Evolutionary conservation across 2,329 filamentous ascomycete genomes (phyloP).

Genomic region (Monosporascus sp.): DNA sequence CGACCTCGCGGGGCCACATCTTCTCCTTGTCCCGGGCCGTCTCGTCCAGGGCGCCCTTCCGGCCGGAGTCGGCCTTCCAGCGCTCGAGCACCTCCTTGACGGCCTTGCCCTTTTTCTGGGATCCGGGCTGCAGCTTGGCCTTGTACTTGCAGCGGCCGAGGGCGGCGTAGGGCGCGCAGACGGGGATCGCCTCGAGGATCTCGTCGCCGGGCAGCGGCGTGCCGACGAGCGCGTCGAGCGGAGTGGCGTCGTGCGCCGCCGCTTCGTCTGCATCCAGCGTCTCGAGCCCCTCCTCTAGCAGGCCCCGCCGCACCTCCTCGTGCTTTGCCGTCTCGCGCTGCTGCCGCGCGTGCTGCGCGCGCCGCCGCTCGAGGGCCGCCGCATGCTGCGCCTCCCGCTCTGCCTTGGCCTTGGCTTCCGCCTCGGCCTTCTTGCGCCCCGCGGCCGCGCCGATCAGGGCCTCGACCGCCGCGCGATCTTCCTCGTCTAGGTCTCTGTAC

Average conservation of each 20-base stretch:
- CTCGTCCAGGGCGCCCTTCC: constrained; percentile 59
- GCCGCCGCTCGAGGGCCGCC: constrained; percentile 67
- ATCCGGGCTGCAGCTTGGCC: constrained; percentile 86
- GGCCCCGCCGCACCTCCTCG: constrained; percentile 61
- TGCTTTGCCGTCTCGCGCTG: constrained; percentile 72
- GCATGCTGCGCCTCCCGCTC: constrained; percentile 67
- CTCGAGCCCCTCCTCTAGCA: constrained; percentile 55
- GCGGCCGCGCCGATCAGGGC: constrained; percentile 74
- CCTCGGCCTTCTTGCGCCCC: constrained; percentile 62
- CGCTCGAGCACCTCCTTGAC: constrained; percentile 82
- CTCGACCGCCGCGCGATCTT: constrained; percentile 80
- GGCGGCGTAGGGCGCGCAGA: constrained; percentile 62
- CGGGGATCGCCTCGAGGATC: constrained; percentile 60
- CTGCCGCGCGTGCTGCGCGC: constrained; percentile 72
- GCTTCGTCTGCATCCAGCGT: constrained; percentile 55
- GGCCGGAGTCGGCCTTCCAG: constrained; percentile 58
- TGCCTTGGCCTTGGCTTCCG: constrained; percentile 62
- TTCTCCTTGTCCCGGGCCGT: constrained; percentile 59
- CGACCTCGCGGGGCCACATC: constrained; percentile 82
- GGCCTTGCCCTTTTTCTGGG: constrained; percentile 89
- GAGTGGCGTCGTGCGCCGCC: constrained; percentile 43
- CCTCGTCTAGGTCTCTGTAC: constrained; percentile 91
- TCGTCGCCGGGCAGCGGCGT: constrained; percentile 77
- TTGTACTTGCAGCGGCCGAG: constrained; percentile 80
- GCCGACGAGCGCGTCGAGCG: constrained; percentile 69